Conservation (phyloP, 495 filamentous ascomycete genomes). For the Penicillium goetzii region DNA sequence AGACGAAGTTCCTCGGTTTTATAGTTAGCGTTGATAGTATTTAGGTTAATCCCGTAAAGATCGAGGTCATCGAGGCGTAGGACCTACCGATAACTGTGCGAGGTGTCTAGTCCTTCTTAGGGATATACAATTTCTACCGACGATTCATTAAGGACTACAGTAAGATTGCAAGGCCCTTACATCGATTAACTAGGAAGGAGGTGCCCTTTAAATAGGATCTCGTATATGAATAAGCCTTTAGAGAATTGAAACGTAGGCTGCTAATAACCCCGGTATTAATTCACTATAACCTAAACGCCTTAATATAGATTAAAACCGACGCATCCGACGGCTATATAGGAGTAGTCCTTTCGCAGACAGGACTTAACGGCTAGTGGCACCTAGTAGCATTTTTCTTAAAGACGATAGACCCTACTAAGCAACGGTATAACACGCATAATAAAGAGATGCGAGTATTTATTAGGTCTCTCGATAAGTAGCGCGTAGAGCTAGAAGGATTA, state of each 20-base stretch:
- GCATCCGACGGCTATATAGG: constrained; percentile 19
- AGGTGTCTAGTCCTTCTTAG: constrained; percentile 30
- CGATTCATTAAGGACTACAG: constrained; percentile 34
- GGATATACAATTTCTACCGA: constrained; percentile 38
- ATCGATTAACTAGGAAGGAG: constrained; percentile 6
- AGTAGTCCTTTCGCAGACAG: constrained; percentile 20
- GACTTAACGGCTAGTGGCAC: constrained; percentile 12
- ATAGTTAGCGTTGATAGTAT: constrained; percentile 24
- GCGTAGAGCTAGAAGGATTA: constrained; percentile 23
- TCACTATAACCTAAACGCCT: constrained; percentile 15
- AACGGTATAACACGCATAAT: constrained; percentile 38
- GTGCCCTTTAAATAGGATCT: neutral
- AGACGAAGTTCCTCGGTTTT: constrained; percentile 21
- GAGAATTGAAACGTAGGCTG: constrained; percentile 19
- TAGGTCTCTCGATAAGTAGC: constrained; percentile 14
- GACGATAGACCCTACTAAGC: constrained; percentile 23
- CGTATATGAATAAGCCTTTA: neutral
- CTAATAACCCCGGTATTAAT: constrained; percentile 14
- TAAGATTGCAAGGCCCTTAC: constrained; percentile 18
- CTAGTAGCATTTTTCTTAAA: constrained; percentile 32
- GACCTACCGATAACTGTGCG: neutral
- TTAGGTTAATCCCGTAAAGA: constrained; percentile 24
- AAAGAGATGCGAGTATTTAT: constrained; percentile 32
- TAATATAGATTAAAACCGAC: constrained; percentile 25
- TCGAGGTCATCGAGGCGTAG: constrained; percentile 28